Conservation (phyloP, 768 basidiomycete species). For the Glaciozyma martinii region DNA sequence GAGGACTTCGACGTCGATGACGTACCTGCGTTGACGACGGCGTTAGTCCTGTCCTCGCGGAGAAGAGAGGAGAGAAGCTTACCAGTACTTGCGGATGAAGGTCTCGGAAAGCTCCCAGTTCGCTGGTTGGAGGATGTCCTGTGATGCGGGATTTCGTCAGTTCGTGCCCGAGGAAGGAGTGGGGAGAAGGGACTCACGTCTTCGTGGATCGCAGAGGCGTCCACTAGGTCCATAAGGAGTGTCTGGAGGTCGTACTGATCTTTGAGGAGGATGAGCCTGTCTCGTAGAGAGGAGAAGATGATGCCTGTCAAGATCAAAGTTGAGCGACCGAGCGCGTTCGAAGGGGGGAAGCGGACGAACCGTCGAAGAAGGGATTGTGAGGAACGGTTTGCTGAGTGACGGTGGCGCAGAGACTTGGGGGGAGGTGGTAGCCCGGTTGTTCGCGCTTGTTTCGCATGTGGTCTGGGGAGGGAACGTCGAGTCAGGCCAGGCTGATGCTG, state of each 20-base stretch:
- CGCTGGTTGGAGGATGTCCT: conserved; percentile 71
- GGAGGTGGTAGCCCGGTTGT: conserved; percentile 77
- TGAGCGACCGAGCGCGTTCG: background rate
- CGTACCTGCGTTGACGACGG: conserved; percentile 48
- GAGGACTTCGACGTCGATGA: conserved; percentile 65
- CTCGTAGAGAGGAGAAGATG: conserved; percentile 78
- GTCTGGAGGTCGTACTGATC: conserved; percentile 73
- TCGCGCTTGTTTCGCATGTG: conserved; percentile 64
- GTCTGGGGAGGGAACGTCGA: conserved; percentile 45
- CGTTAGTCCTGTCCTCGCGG: background rate
- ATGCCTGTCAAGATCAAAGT: conserved; percentile 45
- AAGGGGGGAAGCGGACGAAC: background rate
- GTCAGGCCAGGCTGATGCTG: background rate
- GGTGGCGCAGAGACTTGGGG: conserved; percentile 76
- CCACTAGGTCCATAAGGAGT: conserved; percentile 63
- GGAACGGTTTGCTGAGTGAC: conserved; percentile 78
- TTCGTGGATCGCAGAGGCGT: conserved; percentile 66
- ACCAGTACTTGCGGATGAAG: conserved; percentile 80
- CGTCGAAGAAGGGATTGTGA: conserved; percentile 49
- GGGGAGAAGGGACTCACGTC: conserved; percentile 40
- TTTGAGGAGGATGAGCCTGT: conserved; percentile 79
- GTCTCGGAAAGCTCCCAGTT: conserved; percentile 84
- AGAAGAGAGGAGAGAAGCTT: conserved; percentile 33
- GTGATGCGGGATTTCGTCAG: background rate
- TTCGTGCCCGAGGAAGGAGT: background rate